A percentile compares a stretch with the other conserved stretches of the same genome.
phyloP scores from a whole-genome alignment of 2,329 filamentous ascomycete genomes.

The Calonectria henricotiae region DNA sequence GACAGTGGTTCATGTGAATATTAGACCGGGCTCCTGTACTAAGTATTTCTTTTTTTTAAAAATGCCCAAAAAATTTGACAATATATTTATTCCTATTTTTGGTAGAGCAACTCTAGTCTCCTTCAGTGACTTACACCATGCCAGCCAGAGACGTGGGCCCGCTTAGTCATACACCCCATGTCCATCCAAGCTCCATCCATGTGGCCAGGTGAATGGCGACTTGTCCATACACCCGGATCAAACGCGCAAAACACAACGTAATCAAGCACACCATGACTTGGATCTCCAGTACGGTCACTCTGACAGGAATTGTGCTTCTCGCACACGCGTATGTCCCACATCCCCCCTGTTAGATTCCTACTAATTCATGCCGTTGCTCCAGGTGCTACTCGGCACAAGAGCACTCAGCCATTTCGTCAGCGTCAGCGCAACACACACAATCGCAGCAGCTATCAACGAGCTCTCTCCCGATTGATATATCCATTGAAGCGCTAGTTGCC shows the following conservation, averaged over 20 bases:
- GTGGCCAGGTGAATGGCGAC: conserved; percentile 34
- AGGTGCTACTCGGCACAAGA: conserved; percentile 98
- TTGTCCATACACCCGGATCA: conserved; percentile 43
- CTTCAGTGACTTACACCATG: background rate
- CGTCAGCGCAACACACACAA: conserved; percentile 63
- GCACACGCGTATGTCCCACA: conserved; percentile 82
- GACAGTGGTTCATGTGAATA: too few relatives aligned
- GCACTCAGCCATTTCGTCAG: conserved; percentile 82
- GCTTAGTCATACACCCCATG: conserved; percentile 49
- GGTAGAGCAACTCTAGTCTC: background rate
- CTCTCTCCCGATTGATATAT: conserved; percentile 87
- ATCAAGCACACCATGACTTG: conserved; percentile 73
- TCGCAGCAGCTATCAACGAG: conserved; percentile 61
- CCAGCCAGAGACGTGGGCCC: background rate
- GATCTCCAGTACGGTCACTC: conserved; percentile 79
- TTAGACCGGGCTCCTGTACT: too few relatives aligned
- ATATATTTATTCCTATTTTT: background rate
- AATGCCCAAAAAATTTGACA: background rate
- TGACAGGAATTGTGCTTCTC: conserved; percentile 84
- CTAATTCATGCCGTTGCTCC: conserved; percentile 44
- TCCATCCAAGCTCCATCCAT: conserved; percentile 30
- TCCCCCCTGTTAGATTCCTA: conserved; percentile 25
- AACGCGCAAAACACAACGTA: conserved; percentile 33
- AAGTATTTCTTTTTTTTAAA: too few relatives aligned
- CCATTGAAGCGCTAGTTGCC: conserved; percentile 86